A percentile compares a stretch with the other conserved stretches of the same genome.
phyloP scores from a whole-genome alignment of 1,139 yeast genomes.

The Candida sp. region DNA sequence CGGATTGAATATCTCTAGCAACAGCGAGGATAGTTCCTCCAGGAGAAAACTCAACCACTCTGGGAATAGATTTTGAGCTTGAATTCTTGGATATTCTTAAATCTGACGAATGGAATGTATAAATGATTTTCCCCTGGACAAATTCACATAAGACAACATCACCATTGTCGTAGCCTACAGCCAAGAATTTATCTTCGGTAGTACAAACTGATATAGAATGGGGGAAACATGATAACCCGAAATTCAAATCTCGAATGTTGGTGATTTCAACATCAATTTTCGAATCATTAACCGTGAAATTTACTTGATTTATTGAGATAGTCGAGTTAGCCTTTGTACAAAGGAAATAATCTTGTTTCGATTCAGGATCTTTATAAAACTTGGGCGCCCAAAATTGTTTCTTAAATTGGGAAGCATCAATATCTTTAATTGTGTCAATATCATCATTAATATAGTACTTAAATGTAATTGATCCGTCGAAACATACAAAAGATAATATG shows the following conservation, averaged over 20 bases:
- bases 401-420: conserved; percentile 15
- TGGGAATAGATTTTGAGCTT: conserved; percentile 49
- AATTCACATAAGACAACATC: conserved; percentile 69
- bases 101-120: conserved; percentile 62
- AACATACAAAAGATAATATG: conserved; percentile 56
- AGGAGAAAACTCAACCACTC: conserved; percentile 77
- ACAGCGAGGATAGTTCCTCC: conserved; percentile 75
- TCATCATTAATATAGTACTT: conserved; percentile 35
- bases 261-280: conserved; percentile 17
- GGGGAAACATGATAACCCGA: conserved; percentile 47
- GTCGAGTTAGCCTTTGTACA: conserved; percentile 56
- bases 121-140: conserved; percentile 61
- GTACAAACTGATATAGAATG: conserved; percentile 53
- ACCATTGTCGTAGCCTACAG: conserved; percentile 85
- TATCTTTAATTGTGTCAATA: conserved; percentile 20
- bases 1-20: conserved; percentile 78
- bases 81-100: conserved; percentile 22
- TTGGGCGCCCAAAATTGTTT: conserved; percentile 31
- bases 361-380: conserved; percentile 51
- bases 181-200: conserved; percentile 45
- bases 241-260: conserved; percentile 29
- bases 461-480: conserved; percentile 53
- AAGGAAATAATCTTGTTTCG: conserved; percentile 47
- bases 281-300: conserved; percentile 14
- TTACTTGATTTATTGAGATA: conserved; percentile 47